A percentile compares a stretch with the other conserved stretches of the same genome.
These are phyloP conservation scores for Penicillium waksmanii DNA, from an alignment of 495 filamentous ascomycete genomes.

Conservation along the genomic window DNA sequence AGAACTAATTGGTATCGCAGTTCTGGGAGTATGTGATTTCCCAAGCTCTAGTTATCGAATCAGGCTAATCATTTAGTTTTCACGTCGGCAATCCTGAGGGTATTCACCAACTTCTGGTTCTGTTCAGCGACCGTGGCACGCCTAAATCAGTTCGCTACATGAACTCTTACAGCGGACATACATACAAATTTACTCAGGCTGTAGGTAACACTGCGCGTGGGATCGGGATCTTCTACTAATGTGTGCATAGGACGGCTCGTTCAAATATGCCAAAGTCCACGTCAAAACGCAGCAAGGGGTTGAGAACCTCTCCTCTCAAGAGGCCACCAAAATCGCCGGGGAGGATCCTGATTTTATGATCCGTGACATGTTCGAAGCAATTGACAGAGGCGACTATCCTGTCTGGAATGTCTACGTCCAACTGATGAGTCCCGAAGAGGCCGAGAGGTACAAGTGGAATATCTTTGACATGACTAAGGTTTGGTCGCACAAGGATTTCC, in stretches of 20 bases:
- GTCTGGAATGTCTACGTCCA: slow-evolving; percentile 52
- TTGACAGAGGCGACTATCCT: slow-evolving; percentile 42
- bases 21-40: too few relatives aligned
- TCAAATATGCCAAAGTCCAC: neutral
- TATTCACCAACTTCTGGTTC: slow-evolving; percentile 63
- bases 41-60: too few relatives aligned
- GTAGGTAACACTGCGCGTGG: too few relatives aligned
- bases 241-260: slow-evolving; percentile 6
- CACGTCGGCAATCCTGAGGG: slow-evolving; percentile 65
- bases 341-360: slow-evolving; percentile 47
- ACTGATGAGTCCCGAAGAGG: slow-evolving; percentile 46
- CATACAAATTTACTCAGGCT: slow-evolving; percentile 64
- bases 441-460: slow-evolving; percentile 36
- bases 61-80: slow-evolving; percentile 36
- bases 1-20: too few relatives aligned
- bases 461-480: slow-evolving; percentile 51
- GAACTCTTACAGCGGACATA: slow-evolving; percentile 68
- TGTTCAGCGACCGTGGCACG: slow-evolving; percentile 69
- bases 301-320: slow-evolving; percentile 58
- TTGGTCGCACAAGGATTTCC: slow-evolving; percentile 43
- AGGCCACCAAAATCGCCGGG: slow-evolving; percentile 57
- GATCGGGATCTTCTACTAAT: too few relatives aligned
- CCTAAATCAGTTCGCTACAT: slow-evolving; percentile 62
- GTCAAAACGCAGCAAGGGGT: slow-evolving; percentile 66
- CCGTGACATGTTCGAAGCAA: slow-evolving; percentile 40